Percentiles rank a stretch among this genome's conserved stretches.
Conservation (phyloP, 2,329 filamentous ascomycete genomes). For the Orbilia ellipsospora region DNA sequence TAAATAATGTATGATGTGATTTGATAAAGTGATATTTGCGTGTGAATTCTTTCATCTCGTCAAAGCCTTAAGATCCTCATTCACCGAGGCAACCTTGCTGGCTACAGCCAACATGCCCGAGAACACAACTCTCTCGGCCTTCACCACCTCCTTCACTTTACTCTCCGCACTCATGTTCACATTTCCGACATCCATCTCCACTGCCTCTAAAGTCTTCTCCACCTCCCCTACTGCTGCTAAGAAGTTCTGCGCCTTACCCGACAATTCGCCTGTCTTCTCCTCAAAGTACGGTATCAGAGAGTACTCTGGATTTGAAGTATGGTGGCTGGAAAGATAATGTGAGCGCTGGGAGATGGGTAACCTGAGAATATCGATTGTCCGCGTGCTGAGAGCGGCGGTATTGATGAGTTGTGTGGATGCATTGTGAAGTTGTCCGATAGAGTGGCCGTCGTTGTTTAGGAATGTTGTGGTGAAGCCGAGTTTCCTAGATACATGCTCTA, state of each 20-base stretch:
- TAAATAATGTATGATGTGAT: too few species aligned
- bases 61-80: conserved; percentile 47
- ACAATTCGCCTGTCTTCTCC: conserved; percentile 66
- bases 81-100: conserved; percentile 43
- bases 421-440: conserved; percentile 57
- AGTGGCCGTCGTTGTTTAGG: conserved; percentile 57
- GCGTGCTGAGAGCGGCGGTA: conserved; percentile 57
- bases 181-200: conserved; percentile 64
- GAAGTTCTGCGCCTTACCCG: conserved; percentile 64
- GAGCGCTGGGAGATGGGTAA: conserved; percentile 58
- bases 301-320: conserved; percentile 57
- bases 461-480: conserved; percentile 59
- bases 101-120: conserved; percentile 52
- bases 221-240: conserved; percentile 66
- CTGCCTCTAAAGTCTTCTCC: conserved; percentile 66
- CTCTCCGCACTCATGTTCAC: conserved; percentile 62
- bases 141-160: conserved; percentile 64
- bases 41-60: conserved; percentile 9
- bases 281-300: conserved; percentile 67
- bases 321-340: conserved; percentile 58
- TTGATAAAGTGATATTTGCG: not conserved
- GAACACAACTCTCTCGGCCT: conserved; percentile 52
- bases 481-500: conserved; percentile 69
- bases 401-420: conserved; percentile 57
- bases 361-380: conserved; percentile 59